phyloP scores from a whole-genome alignment of 768 basidiomycete species.

The Trametes elegans region DNA sequence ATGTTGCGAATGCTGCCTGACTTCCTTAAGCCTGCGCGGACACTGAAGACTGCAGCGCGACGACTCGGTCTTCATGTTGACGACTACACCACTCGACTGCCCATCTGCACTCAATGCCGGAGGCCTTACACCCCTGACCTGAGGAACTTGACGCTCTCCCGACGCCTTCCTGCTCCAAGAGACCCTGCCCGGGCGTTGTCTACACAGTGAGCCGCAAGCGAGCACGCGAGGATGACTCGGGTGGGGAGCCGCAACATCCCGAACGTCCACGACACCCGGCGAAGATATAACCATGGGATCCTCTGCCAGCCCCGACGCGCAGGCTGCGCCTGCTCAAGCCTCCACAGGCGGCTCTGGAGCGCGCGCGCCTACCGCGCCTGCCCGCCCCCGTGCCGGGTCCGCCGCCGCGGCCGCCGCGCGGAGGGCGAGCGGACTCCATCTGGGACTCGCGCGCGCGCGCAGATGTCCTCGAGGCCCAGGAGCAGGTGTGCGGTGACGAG shows the following conservation, averaged over 20 bases:
- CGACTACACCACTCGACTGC: not conserved
- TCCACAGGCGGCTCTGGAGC: too few species aligned
- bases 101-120: not conserved
- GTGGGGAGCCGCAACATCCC: not conserved
- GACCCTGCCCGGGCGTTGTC: not conserved
- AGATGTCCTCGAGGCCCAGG: too few species aligned
- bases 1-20: not conserved
- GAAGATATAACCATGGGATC: not conserved
- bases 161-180: not conserved
- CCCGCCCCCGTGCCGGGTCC: too few species aligned
- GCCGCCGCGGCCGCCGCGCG: too few species aligned
- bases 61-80: not conserved
- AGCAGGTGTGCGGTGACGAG: too few species aligned
- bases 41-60: not conserved
- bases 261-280: not conserved
- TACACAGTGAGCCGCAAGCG: not conserved
- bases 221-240: not conserved
- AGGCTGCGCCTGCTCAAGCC: too few species aligned
- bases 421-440: too few species aligned
- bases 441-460: too few species aligned
- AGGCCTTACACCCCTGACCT: not conserved
- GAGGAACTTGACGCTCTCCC: not conserved
- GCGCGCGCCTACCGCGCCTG: too few species aligned
- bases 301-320: too few species aligned
- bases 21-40: not conserved